Conservation (phyloP, 768 basidiomycete species). For the Dioszegia crocea region DNA sequence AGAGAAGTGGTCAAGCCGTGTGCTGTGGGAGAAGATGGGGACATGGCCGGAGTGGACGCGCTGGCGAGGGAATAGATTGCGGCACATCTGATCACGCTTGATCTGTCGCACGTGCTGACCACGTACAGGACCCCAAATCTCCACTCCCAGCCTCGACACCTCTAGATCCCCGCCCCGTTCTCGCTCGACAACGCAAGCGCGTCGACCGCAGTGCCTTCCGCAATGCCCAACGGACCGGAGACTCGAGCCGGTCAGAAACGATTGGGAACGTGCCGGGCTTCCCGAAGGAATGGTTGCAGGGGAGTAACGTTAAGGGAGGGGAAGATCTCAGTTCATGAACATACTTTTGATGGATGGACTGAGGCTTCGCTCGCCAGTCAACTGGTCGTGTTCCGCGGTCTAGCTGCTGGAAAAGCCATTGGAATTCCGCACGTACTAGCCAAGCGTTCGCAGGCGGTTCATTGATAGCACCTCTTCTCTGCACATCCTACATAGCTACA, state of each 20-base stretch:
- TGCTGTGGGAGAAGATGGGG: too few relatives aligned
- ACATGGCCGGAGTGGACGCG: too few relatives aligned
- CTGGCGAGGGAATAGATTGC: too few relatives aligned
- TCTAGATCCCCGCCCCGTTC: slow-evolving; percentile 2
- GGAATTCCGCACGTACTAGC: too few relatives aligned
- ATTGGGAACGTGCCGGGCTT: slow-evolving; percentile 5
- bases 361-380: background rate
- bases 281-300: slow-evolving; percentile 5
- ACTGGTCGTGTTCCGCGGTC: too few relatives aligned
- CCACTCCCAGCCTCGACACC: slow-evolving; percentile 1
- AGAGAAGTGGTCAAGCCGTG: too few relatives aligned
- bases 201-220: background rate
- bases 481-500: too few relatives aligned
- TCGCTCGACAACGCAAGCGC: slow-evolving; percentile 11
- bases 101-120: background rate
- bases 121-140: slow-evolving; percentile 1
- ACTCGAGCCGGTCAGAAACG: background rate
- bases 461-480: too few relatives aligned
- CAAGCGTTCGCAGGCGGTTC: too few relatives aligned
- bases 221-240: background rate
- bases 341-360: background rate
- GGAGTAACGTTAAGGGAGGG: background rate
- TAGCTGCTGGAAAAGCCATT: too few relatives aligned
- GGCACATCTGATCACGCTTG: too few relatives aligned
- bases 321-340: background rate